These are phyloP conservation scores for Hermanozyma aechmeae DNA, from an alignment of 805 yeast species.

Conservation along the genomic window DNA sequence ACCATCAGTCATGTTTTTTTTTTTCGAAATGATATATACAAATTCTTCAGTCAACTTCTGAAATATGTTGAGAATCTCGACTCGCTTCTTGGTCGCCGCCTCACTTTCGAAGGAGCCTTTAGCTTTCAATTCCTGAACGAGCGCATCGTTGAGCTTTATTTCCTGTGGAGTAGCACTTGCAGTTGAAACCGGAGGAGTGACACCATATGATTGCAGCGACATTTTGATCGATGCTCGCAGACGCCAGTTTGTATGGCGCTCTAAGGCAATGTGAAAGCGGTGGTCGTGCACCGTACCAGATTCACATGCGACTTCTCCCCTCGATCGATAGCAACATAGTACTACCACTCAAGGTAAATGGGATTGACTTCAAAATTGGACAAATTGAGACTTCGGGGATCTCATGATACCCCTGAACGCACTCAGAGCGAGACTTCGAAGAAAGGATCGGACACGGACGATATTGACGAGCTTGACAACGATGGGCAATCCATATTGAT, in stretches of 20 bases:
- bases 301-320: no score
- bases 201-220: slow-evolving; percentile 52
- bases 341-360: no score
- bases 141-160: slow-evolving; percentile 58
- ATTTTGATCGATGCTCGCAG: no score
- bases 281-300: no score
- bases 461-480: slow-evolving; percentile 85
- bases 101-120: slow-evolving; percentile 89
- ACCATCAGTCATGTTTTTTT: slow-evolving; percentile 90
- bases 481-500: slow-evolving; percentile 80
- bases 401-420: no score
- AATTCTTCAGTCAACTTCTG: slow-evolving; percentile 74
- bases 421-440: no score
- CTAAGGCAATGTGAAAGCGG: no score
- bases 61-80: slow-evolving; percentile 57
- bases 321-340: no score
- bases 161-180: slow-evolving; percentile 81
- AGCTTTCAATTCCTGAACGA: slow-evolving; percentile 69
- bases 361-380: slow-evolving; percentile 21
- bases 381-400: slow-evolving; percentile 8
- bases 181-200: slow-evolving; percentile 77
- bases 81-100: slow-evolving; percentile 72
- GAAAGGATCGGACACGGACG: no score
- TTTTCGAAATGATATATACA: slow-evolving; percentile 71
- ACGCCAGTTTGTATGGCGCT: no score